Evolutionary conservation across 2,329 filamentous ascomycete genomes (phyloP).

Genomic region (Neopestalotiopsis sp.): DNA sequence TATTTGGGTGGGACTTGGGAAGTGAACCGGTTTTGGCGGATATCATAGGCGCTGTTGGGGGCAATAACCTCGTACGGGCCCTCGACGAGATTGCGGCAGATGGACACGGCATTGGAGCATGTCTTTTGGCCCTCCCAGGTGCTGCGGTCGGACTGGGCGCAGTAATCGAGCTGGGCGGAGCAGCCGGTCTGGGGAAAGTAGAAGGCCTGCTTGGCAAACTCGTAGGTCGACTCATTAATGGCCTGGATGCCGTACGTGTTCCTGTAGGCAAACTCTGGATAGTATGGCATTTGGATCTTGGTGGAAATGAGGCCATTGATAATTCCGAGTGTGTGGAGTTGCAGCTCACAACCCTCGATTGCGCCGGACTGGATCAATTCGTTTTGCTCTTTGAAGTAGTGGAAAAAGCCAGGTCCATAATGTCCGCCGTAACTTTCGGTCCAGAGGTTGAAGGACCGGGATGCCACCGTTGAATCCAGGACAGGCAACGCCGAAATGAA

Average conservation of each 20-base stretch:
- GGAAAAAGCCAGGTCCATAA: slow-evolving; percentile 50
- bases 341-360: slow-evolving; percentile 51
- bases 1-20: slow-evolving; percentile 65
- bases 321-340: slow-evolving; percentile 59
- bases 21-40: slow-evolving; percentile 55
- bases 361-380: slow-evolving; percentile 55
- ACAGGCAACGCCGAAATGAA: slow-evolving; percentile 31
- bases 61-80: slow-evolving; percentile 57
- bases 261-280: slow-evolving; percentile 43
- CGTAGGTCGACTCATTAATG: slow-evolving; percentile 63
- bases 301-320: slow-evolving; percentile 63
- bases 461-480: slow-evolving; percentile 52
- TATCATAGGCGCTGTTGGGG: slow-evolving; percentile 64
- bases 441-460: slow-evolving; percentile 62
- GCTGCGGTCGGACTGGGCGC: slow-evolving; percentile 49
- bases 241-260: slow-evolving; percentile 51
- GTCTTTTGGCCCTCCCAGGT: slow-evolving; percentile 43
- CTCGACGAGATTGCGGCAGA: slow-evolving; percentile 63
- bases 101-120: slow-evolving; percentile 59
- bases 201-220: slow-evolving; percentile 56
- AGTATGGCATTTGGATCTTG: slow-evolving; percentile 48
- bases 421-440: slow-evolving; percentile 58
- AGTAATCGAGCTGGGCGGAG: slow-evolving; percentile 55
- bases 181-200: slow-evolving; percentile 48
- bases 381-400: slow-evolving; percentile 63